Percentiles rank a stretch among this genome's conserved stretches.
phyloP scores from a whole-genome alignment of 495 filamentous ascomycete genomes.

The Tetracladium marchalianum region DNA sequence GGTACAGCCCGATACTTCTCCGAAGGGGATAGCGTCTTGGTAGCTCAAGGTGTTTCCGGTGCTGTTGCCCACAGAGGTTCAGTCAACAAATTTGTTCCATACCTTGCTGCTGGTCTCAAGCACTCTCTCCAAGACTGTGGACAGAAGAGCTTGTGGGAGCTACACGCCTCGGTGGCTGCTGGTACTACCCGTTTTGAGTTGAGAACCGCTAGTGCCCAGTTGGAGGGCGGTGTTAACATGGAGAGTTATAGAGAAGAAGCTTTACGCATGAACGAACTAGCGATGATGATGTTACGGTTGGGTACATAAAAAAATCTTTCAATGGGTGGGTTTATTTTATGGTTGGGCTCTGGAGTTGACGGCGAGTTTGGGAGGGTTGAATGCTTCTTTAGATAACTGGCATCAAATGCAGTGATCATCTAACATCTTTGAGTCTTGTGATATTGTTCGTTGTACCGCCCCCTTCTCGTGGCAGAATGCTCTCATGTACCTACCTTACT shows the following conservation, averaged over 20 bases:
- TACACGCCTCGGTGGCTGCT: slow-evolving; percentile 65
- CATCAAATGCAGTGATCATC: no score
- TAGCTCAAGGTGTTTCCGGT: slow-evolving; percentile 91
- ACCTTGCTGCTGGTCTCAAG: slow-evolving; percentile 89
- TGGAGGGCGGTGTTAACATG: slow-evolving; percentile 94
- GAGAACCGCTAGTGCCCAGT: slow-evolving; percentile 83
- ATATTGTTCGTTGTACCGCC: no score
- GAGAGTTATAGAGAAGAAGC: slow-evolving; percentile 99
- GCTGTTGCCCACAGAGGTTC: slow-evolving; percentile 56
- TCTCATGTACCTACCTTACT: no score
- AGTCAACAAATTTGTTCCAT: slow-evolving; percentile 89
- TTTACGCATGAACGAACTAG: slow-evolving; percentile 61
- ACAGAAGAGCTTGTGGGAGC: slow-evolving; percentile 59
- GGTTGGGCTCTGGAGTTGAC: no score
- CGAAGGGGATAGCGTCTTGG: slow-evolving; percentile 85
- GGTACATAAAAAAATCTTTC: no score
- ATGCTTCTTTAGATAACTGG: no score
- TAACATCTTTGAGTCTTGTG: no score
- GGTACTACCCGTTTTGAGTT: slow-evolving; percentile 88
- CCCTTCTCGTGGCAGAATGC: no score
- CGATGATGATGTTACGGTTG: no score
- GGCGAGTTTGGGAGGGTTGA: no score
- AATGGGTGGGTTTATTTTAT: no score
- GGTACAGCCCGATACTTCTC: slow-evolving; percentile 98
- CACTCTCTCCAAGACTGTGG: slow-evolving; percentile 96